Base-by-base conservation (phyloP, 2,329 filamentous ascomycete genomes). In the Aspergillus pseudoterreus region DNA sequence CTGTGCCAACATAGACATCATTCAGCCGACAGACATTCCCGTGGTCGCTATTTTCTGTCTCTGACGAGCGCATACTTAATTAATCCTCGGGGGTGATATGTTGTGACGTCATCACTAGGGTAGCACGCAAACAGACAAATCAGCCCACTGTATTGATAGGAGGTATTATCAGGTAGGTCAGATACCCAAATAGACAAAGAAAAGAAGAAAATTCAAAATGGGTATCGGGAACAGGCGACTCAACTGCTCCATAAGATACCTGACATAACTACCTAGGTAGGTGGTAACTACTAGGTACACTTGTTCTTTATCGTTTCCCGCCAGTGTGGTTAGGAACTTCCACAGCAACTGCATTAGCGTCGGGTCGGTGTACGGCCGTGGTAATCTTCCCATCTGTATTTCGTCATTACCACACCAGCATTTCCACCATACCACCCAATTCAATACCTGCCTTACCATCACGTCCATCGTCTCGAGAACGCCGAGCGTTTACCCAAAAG, bases 21-120 rank as follows among this genome's bases (percentile, higher is more conserved):
- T 11, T 11, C 27, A 30, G 27, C 8, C 22, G 9, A 30, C 27
- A 30, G 27, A 11, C 27, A 8, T 30, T 30, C 27, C 27, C 1
- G 8, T 30, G 27, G 27, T 30, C 27, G 27, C 27, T 9, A 10
- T 30, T 30, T 30, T 30, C 27, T 11, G 27, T 30, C 27, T 30
- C 35, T 17, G 15, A 38, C 35, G 35, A 38, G 35, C 14, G 35
- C 39, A 42, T 17, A 42, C 19, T 49, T 22, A 36, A 12, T 36
- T 43, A 39, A 49, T 43, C 47, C 24, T 35, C 32, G 21, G n/a
- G 17, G 33, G 33, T 6, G 35, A 35, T 27, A 47, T n/a, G 19
- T 41, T 21, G 56, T 62, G 58, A 61, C 59, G 54, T 62, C 58
- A 62, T 62, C 14, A 45, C 43, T 30, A 49, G 17, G 33, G 35